A percentile compares a stretch with the other conserved stretches of the same genome.
These are phyloP conservation scores for Trametes cubensis DNA, from an alignment of 768 basidiomycete species.

Conservation along the genomic window DNA sequence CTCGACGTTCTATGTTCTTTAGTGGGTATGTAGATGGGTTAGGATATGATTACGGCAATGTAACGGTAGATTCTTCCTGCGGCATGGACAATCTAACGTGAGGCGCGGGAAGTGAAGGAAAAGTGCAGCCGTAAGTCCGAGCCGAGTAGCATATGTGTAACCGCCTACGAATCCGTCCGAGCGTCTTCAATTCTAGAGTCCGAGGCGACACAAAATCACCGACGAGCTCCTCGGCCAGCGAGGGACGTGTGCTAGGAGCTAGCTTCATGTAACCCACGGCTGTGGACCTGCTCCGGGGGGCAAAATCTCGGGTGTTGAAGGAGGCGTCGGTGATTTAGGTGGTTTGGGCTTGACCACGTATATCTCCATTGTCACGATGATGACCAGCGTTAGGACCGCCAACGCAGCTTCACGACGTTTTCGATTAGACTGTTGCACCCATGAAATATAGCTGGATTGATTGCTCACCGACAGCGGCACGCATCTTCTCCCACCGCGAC, in stretches of 20 bases:
- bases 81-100: neutral
- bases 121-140: no score
- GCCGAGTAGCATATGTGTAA: no score
- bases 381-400: constrained; percentile 65
- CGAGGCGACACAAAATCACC: no score
- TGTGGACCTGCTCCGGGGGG: neutral
- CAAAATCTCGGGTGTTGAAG: constrained; percentile 28
- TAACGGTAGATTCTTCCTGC: constrained; percentile 5
- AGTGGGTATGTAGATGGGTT: constrained; percentile 24
- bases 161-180: no score
- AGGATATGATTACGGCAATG: constrained; percentile 18
- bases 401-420: constrained; percentile 52
- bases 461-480: constrained; percentile 72
- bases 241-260: neutral
- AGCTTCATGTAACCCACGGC: constrained; percentile 7
- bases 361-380: constrained; percentile 72
- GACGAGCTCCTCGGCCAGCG: neutral
- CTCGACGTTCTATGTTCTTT: constrained; percentile 16
- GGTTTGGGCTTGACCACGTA: constrained; percentile 32
- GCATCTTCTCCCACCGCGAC: constrained; percentile 88
- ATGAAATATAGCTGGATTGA: no score
- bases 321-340: constrained; percentile 40
- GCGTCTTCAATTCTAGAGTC: no score
- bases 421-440: neutral
- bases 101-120: no score